These are phyloP conservation scores for Sphenostylis stenocarpa DNA, from an alignment of 306 rosid species.

Conservation along the genomic window DNA sequence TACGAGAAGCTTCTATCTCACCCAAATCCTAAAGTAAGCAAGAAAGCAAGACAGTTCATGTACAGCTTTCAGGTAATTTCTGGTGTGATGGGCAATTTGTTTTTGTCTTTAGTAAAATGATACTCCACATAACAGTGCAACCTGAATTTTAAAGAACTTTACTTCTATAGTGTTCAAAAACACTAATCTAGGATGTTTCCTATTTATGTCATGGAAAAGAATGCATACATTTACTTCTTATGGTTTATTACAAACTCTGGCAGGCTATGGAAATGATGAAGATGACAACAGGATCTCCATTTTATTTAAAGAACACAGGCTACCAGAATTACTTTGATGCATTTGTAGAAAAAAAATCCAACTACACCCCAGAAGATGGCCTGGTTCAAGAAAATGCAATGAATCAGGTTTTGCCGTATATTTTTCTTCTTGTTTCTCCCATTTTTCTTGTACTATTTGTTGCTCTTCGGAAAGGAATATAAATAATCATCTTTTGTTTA, in stretches of 20 bases:
- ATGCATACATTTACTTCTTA: neutral
- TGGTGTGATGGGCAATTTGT: neutral
- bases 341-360: constrained; percentile 64
- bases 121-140: constrained; percentile 11
- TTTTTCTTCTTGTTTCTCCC: constrained; percentile 74
- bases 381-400: constrained; percentile 50
- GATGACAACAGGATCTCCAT: constrained; percentile 49
- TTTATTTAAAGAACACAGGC: constrained; percentile 54
- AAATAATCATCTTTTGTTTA: neutral
- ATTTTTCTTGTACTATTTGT: constrained; percentile 60
- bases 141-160: neutral
- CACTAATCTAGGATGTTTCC: neutral
- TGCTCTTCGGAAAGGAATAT: constrained; percentile 73
- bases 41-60: constrained; percentile 80
- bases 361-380: constrained; percentile 43
- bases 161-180: constrained; percentile 7
- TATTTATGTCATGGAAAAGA: neutral
- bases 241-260: constrained; percentile 27
- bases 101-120: constrained; percentile 1
- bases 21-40: constrained; percentile 69
- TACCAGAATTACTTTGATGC: constrained; percentile 79
- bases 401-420: constrained; percentile 59
- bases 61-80: constrained; percentile 78
- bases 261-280: constrained; percentile 99
- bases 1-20: constrained; percentile 88